Evolutionary conservation across 1,284 basidiomycete genomes (phyloP), one percentile per base, ranked within the genome.

Genomic region (Leccinum subrobustum): DNA sequence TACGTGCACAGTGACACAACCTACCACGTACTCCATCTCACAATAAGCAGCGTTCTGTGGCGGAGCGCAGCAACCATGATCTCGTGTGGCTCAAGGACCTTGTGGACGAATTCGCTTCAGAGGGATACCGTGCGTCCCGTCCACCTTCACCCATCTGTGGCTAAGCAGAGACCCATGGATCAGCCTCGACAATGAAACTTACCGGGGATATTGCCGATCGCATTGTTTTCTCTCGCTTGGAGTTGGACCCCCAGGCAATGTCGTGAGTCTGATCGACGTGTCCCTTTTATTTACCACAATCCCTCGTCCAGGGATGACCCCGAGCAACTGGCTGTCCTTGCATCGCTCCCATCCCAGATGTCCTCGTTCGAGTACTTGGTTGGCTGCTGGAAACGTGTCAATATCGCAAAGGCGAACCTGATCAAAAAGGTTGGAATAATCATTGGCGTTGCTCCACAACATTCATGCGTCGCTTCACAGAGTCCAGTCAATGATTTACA

Each of bases 351-450:
- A 3, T 69, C 85, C 12, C 77, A 88, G 56, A 86, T 95, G 75
- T 96, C 95, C 0, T 83, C 88, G 0, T 96, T 96, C 66, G 95
- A 98, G 70, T 99, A 96, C 71, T 82, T 99, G 23, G 83, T 94
- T 1, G 89, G 89, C 20, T 91, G 92, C 68, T 99, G 96, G 96
- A 95, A 92, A 74, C 83, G 95, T 23, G 71, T 91, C 51, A 89
- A 92, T 63, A 66, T 75, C 2, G 80, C 81, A 5, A 85, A 85
- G 63, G 77, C 81, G 29, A 78, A 82, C 37, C 70, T 89, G 14
- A 67, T 82, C 48, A 89, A 88, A 70, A 87, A 86, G 80, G 90
- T 88, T 60, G 52, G 57, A 35, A 20, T 31, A 4, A 11, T 6
- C 20, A 33, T 6, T 20, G 37, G 2, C 1, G 4, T 48, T 29